Evolutionary conservation across 2,329 filamentous ascomycete genomes (phyloP), one percentile per base, ranked within the genome.

Genomic region (Talaromyces sp.): DNA sequence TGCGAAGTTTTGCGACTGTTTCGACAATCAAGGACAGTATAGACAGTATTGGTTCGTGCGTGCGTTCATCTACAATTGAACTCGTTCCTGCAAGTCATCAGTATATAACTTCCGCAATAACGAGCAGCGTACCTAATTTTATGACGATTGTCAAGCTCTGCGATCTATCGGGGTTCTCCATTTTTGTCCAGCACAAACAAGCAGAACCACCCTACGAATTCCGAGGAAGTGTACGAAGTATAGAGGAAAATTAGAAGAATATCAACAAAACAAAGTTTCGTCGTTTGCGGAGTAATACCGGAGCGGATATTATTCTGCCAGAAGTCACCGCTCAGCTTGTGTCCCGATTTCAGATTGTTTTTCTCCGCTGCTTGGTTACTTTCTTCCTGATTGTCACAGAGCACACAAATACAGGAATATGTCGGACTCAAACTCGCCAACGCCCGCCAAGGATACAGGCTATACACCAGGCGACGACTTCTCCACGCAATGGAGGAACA

Each of bases 41-140:
- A 4, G 93, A 95, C 45, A 99, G 85, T 41, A 97, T 86, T 3
- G 95, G 95, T 75, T 97, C 92, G 80, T 97, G 95, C 24, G 92
- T 96, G 75, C 89, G 90, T 77, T 99, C 95, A 80, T 98, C 92
- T 69, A 99, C 93, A 71, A 99, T 98, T n/a, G 95, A 98, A 78
- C 93, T 97, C 56, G 95, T 98, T 72, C 95, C 95, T 99, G 71
- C 19, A 35, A 59, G 22, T 31, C 56, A 45, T 59, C 2, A 69
- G 58, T 62, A 35, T 62, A 39, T 50, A 24, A 43, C 22, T 37
- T 41, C 16, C 10, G 22, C 13, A 27, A 27, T 31, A 4, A 8
- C 10, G 31, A n/a, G 7, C 2, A 9, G 7, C 43, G 14, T 73
- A 78, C 76, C 76, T 66, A 79, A 65, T 69, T 79, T 79, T 63